These are phyloP conservation scores for Umbilicus rupestris DNA, from an alignment of 164 flowering plant species.

Conservation along the genomic window DNA sequence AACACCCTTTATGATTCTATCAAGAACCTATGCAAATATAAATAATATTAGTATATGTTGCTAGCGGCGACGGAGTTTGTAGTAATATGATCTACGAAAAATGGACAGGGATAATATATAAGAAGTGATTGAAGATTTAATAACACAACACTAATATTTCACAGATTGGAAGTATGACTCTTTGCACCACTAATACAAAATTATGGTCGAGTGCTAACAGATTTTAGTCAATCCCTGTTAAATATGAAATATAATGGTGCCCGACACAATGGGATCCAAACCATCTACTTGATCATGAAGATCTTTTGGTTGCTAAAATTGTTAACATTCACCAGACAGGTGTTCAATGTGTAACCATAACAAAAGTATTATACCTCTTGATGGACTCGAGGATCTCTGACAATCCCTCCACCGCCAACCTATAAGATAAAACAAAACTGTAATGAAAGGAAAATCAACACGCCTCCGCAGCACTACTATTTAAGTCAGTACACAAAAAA, in stretches of 20 bases:
- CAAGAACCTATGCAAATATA: slow-evolving; percentile 53
- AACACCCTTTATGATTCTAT: slow-evolving; percentile 70
- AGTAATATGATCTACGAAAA: not conserved
- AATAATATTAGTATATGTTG: not conserved
- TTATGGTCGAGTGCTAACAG: not conserved
- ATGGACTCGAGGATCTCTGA: slow-evolving; percentile 86
- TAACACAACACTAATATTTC: not conserved
- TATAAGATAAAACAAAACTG: slow-evolving; percentile 20
- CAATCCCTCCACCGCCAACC: slow-evolving; percentile 95
- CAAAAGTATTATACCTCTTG: slow-evolving; percentile 46
- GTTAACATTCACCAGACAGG: not conserved
- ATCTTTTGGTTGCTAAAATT: not conserved
- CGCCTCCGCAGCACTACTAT: not conserved
- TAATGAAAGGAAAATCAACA: too few relatives aligned
- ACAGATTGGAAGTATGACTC: not conserved
- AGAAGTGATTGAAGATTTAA: too few relatives aligned
- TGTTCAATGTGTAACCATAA: not conserved
- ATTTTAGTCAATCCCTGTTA: not conserved
- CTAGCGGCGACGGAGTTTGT: not conserved
- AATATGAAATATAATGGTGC: too few relatives aligned
- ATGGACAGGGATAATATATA: not conserved
- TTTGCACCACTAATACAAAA: not conserved
- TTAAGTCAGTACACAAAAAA: not conserved
- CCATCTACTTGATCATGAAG: not conserved
- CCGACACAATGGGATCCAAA: not conserved